phyloP scores from a whole-genome alignment of 345 rosid genomes.

The Chamaenerion angustifolium region DNA sequence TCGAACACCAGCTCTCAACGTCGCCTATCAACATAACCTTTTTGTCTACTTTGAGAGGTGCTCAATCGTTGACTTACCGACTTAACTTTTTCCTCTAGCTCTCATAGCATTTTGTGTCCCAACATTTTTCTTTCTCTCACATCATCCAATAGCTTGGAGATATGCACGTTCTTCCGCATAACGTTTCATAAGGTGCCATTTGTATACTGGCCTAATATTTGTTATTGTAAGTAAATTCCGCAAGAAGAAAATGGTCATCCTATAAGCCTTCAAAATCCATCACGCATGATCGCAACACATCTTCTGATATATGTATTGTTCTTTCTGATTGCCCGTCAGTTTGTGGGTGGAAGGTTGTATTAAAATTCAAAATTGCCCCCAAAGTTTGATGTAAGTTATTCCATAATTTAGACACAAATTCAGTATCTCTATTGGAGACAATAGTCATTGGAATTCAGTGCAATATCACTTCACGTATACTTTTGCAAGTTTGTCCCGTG shows the following conservation, averaged over 20 bases:
- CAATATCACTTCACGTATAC: not conserved
- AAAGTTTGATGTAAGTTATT: not conserved
- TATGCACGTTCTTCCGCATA: not conserved
- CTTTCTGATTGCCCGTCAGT: no score
- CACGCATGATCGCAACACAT: not conserved
- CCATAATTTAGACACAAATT: not conserved
- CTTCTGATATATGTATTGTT: not conserved
- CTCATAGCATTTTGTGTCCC: not conserved
- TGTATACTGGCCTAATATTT: not conserved
- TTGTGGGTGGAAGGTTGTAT: no score
- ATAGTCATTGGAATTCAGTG: not conserved
- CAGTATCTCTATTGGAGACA: not conserved
- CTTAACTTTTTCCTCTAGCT: not conserved
- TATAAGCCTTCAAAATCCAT: not conserved
- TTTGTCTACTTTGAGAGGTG: no score
- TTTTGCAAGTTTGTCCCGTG: not conserved
- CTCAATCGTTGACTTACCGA: no score
- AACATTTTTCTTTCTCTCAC: not conserved
- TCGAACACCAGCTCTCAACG: no score
- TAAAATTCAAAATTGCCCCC: not conserved
- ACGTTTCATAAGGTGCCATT: not conserved
- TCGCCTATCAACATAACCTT: no score
- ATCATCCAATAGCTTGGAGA: not conserved
- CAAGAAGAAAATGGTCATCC: not conserved
- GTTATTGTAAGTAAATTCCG: not conserved